Evolutionary conservation across 441 rosid genomes (phyloP).

Genomic region (Euphorbia schlechtendalii): DNA sequence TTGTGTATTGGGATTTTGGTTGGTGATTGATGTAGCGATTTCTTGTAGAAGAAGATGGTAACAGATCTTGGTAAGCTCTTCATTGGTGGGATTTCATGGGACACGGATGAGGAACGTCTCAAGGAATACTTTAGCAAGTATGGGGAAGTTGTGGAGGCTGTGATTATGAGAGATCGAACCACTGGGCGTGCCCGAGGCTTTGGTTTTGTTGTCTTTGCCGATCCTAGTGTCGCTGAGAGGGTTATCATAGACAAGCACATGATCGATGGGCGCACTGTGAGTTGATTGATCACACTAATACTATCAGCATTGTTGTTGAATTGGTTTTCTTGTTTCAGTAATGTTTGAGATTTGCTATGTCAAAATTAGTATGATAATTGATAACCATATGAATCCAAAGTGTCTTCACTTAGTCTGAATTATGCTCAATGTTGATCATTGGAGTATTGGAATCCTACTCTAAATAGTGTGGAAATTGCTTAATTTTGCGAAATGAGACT

Average conservation of each 20-base stretch:
- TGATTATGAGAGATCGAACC: constrained; percentile 88
- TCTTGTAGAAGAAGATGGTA: constrained; percentile 59
- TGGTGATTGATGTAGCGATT: constrained; percentile 28
- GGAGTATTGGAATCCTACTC: neutral
- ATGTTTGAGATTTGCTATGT: no score
- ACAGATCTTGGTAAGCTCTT: constrained; percentile 83
- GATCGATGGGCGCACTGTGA: constrained; percentile 83
- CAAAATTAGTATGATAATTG: no score
- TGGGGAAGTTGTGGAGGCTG: constrained; percentile 92
- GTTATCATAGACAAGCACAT: constrained; percentile 74
- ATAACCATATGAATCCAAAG: no score
- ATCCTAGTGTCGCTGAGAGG: constrained; percentile 75
- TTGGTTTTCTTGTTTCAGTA: no score
- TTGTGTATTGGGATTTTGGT: constrained; percentile 20
- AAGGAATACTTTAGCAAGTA: constrained; percentile 78
- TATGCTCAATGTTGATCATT: constrained; percentile 12
- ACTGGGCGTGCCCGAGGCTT: constrained; percentile 97
- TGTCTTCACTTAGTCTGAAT: constrained; percentile 6
- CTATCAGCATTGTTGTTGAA: constrained; percentile 12
- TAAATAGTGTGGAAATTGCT: neutral
- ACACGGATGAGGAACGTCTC: constrained; percentile 82
- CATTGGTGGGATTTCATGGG: constrained; percentile 99
- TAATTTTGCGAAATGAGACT: neutral
- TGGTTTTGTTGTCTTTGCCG: constrained; percentile 82
- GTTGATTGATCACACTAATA: constrained; percentile 22